Percentiles rank a stretch among this genome's conserved stretches.
These are phyloP conservation scores for Amaranthus tricolor DNA, from an alignment of 179 eudicot genomes.

Conservation along the genomic window DNA sequence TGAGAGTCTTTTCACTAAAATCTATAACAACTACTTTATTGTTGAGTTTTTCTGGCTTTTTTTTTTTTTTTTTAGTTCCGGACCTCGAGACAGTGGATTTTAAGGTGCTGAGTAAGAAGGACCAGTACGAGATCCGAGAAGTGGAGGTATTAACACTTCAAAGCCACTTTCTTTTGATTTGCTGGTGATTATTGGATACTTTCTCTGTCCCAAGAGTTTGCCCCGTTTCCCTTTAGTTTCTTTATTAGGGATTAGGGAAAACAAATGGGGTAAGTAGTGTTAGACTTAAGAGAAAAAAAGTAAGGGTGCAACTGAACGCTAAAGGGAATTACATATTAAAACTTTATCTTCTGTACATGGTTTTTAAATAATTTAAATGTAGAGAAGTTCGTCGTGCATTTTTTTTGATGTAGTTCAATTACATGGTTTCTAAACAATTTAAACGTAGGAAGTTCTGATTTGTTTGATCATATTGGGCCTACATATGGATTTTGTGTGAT, in stretches of 20 bases:
- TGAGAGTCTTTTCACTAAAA: background rate
- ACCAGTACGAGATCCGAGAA: slow-evolving; percentile 86
- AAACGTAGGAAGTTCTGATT: background rate
- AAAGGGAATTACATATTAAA: too few species aligned
- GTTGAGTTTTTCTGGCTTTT: background rate
- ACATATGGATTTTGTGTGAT: background rate
- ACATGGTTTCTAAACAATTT: background rate
- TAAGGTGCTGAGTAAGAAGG: slow-evolving; percentile 56
- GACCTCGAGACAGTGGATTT: slow-evolving; percentile 81
- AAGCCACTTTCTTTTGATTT: background rate
- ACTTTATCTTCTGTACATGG: background rate
- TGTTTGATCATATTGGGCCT: background rate
- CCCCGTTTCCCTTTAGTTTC: too few species aligned
- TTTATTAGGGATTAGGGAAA: too few species aligned
- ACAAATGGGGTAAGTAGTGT: too few species aligned
- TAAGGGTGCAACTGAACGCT: too few species aligned
- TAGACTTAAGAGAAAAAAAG: too few species aligned
- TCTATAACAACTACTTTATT: background rate
- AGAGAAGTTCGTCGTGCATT: background rate
- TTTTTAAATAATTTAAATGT: background rate
- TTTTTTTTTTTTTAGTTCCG: slow-evolving; percentile 53
- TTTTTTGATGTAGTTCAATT: background rate
- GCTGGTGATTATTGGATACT: background rate
- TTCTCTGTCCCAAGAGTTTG: too few species aligned
- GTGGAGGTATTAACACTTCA: slow-evolving; percentile 56